phyloP scores from a whole-genome alignment of 192 early-diverging fungal species.

The Phycomyces blakesleeanus region DNA sequence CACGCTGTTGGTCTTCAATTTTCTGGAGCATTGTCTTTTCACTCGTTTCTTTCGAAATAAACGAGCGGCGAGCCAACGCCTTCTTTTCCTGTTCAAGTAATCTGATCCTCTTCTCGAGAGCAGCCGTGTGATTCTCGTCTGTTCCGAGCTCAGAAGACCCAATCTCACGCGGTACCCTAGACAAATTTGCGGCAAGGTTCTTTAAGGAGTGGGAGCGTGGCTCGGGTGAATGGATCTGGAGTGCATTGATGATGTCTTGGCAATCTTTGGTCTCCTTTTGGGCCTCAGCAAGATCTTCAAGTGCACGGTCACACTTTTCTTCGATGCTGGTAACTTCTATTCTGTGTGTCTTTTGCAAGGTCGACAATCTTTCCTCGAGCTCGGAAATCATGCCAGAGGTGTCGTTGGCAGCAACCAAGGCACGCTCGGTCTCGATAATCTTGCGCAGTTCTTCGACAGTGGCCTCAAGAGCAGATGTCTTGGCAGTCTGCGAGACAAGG shows the following conservation, averaged over 20 bases:
- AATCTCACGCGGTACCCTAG: too few relatives aligned
- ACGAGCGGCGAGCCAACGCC: background rate
- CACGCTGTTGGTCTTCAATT: conserved; percentile 1
- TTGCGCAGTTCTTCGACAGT: conserved; percentile 10
- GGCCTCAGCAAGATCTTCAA: background rate
- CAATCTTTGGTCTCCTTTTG: background rate
- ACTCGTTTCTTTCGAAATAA: background rate
- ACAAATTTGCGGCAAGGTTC: background rate
- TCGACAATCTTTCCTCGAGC: conserved; percentile 2
- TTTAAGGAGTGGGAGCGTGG: background rate
- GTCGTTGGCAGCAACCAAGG: conserved; percentile 5
- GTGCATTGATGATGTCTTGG: background rate
- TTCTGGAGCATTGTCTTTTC: background rate
- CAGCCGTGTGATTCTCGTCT: too few relatives aligned
- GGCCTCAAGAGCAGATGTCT: background rate
- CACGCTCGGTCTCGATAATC: background rate
- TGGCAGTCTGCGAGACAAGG: conserved; percentile 1
- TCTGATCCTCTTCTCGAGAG: background rate
- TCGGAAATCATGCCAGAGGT: conserved; percentile 10
- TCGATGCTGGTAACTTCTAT: conserved; percentile 1
- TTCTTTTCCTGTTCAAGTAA: too few relatives aligned
- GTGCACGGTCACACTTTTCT: conserved; percentile 4
- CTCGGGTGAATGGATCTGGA: background rate
- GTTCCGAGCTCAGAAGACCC: too few relatives aligned
- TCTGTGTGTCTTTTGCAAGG: conserved; percentile 1